These are phyloP conservation scores for Annulohypoxylon moriforme DNA, from an alignment of 495 filamentous ascomycete genomes.

Conservation along the genomic window DNA sequence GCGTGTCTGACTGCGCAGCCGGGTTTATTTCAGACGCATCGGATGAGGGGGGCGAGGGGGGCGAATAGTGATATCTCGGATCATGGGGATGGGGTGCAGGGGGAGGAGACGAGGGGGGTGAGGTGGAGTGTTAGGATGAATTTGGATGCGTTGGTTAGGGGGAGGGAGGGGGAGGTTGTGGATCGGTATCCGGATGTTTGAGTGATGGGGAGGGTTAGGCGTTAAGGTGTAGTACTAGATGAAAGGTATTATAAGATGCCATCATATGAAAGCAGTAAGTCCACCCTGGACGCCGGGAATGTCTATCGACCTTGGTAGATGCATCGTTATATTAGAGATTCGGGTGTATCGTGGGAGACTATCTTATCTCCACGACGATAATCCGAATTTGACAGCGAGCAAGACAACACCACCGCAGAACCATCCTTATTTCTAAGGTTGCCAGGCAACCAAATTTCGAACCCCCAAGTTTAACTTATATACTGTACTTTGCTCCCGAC, in stretches of 20 bases:
- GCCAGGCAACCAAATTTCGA: no score
- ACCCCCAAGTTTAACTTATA: no score
- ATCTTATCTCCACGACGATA: no score
- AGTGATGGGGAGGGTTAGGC: background rate
- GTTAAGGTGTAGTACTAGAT: background rate
- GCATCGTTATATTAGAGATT: no score
- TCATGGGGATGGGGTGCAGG: conserved; percentile 43
- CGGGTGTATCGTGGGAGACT: no score
- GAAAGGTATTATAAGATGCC: background rate
- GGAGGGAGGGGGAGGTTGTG: conserved; percentile 32
- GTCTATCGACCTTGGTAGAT: no score
- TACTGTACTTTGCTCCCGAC: no score
- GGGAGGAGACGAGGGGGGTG: conserved; percentile 40
- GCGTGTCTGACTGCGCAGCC: conserved; percentile 50
- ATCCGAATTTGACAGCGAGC: no score
- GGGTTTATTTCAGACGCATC: conserved; percentile 47
- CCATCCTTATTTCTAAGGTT: no score
- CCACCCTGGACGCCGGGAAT: no score
- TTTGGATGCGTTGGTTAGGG: conserved; percentile 43
- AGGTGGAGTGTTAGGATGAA: conserved; percentile 52
- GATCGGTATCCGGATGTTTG: conserved; percentile 47
- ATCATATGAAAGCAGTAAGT: no score
- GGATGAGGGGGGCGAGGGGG: conserved; percentile 38
- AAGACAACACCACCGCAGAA: no score
- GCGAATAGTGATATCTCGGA: conserved; percentile 49